These are phyloP conservation scores for Phytophthora quininea DNA, from an alignment of 352 stramenopile species.

Conservation along the genomic window DNA sequence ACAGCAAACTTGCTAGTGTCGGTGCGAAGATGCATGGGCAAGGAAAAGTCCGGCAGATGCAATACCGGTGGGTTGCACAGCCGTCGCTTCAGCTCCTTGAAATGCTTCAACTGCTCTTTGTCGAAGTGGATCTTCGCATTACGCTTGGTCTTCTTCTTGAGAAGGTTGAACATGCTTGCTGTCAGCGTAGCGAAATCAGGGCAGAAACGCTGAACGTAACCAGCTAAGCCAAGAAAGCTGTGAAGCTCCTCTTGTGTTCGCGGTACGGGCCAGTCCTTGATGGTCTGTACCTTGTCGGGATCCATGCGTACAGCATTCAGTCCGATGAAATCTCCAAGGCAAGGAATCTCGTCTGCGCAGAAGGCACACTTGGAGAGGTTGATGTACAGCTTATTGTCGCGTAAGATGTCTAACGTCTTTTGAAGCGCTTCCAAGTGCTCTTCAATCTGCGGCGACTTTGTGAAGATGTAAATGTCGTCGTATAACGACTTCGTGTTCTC, in stretches of 20 bases:
- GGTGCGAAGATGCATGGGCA: too few species aligned
- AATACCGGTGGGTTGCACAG: too few species aligned
- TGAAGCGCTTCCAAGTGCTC: neutral
- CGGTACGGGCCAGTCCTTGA: slow-evolving; percentile 6
- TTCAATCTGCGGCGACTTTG: neutral
- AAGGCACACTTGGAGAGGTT: slow-evolving; percentile 24
- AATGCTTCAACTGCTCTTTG: neutral
- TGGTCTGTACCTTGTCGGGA: slow-evolving; percentile 7
- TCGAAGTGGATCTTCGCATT: neutral
- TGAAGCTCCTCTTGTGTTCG: slow-evolving; percentile 7
- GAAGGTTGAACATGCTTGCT: too few species aligned
- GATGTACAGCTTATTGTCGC: slow-evolving; percentile 5
- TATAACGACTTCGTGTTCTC: neutral
- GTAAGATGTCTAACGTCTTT: neutral
- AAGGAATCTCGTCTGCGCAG: slow-evolving; percentile 13
- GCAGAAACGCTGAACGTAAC: slow-evolving; percentile 3
- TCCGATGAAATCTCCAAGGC: slow-evolving; percentile 18
- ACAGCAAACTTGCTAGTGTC: too few species aligned
- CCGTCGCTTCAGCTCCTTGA: too few species aligned
- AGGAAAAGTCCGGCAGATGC: too few species aligned
- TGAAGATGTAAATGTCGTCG: slow-evolving; percentile 6
- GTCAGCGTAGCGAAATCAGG: neutral
- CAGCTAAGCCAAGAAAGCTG: slow-evolving; percentile 1
- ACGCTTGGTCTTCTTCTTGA: too few species aligned
- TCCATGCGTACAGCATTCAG: slow-evolving; percentile 15